Evolutionary conservation across 2,329 filamentous ascomycete species (phyloP).

Genomic region (Exophiala dermatitidis): DNA sequence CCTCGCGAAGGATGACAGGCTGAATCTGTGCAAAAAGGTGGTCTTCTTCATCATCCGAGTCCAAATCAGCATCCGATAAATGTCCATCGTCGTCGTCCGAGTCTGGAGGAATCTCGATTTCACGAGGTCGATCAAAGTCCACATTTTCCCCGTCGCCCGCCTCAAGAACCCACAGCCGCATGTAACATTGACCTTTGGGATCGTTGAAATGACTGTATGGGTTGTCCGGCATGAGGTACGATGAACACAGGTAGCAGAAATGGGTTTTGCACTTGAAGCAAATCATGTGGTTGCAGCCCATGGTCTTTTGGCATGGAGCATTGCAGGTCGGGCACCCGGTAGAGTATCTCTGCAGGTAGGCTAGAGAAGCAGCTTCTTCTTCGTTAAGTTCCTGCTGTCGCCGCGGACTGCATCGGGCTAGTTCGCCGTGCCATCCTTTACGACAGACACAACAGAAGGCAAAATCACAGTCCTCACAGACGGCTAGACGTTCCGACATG

Average conservation of each 20-base stretch:
- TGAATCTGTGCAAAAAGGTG: conserved; percentile 5
- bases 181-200: conserved; percentile 63
- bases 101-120: conserved; percentile 29
- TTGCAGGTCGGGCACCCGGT: conserved; percentile 84
- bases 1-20: background rate
- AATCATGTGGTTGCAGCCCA: conserved; percentile 95
- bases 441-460: conserved; percentile 76
- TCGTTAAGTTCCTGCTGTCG: conserved; percentile 64
- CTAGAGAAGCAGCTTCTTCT: conserved; percentile 78
- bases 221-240: conserved; percentile 74
- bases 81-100: conserved; percentile 29
- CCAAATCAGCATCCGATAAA: conserved; percentile 18
- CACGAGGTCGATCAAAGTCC: conserved; percentile 15
- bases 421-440: conserved; percentile 89
- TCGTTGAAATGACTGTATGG: conserved; percentile 87
- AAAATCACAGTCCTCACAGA: conserved; percentile 83
- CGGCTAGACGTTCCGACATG: conserved; percentile 60
- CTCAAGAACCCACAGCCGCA: conserved; percentile 84
- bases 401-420: conserved; percentile 60
- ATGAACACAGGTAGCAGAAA: conserved; percentile 89
- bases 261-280: conserved; percentile 85
- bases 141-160: conserved; percentile 58
- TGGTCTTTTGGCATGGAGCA: conserved; percentile 78
- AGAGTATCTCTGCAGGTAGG: conserved; percentile 74
- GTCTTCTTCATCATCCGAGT: conserved; percentile 26